Evolutionary conservation across 768 basidiomycete genomes (phyloP), one percentile per base, ranked within the genome.

Genomic region (Rhodosporidiobolus odoratus): DNA sequence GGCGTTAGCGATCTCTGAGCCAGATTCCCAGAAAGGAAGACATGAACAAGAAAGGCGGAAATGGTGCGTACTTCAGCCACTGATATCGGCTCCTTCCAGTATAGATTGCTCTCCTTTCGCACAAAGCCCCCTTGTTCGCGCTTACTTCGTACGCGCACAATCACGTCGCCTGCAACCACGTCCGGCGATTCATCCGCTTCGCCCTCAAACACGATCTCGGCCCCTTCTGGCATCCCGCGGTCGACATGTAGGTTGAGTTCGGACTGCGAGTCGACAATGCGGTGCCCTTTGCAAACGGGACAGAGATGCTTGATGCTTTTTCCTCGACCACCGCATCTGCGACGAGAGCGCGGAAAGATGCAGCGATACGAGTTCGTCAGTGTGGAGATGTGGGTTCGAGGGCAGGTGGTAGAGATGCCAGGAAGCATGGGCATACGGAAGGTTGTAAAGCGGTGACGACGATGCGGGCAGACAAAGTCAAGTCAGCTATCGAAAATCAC

Each of bases 181-280:
- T 98, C 96, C 5, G 92, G 91, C 65, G 84, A 89, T 81, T 99
- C 94, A 78, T 98, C 96, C 54, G 90, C 90, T 79, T 97, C 94
- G n/a, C 92, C 92, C 75, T 96, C 91, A 69, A 93, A 97, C 1
- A 94, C 84, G 45, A 94, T 85, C 79, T 99, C 91, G 76, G 90
- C 88, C 1, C 90, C 92, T 77, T 99, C 96, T 0, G 94, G 91
- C 82, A 91, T 89, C 25, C 96, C 96, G 8, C 86, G 85, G 19
- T 86, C 84, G 58, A 97, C 85, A 58, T 96, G 91, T 32, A 98
- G 84, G 3, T 90, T 92, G 74, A 93, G 89, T 54, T 86, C 86
- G 75, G 88, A 89, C 56, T 85, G 85, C 77, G 75, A 41, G 4
- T 77, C 68, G 25, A 79, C 66, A 58, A 78, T 72, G 8, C 75